These are phyloP conservation scores for Niveomyces coronatus DNA, from an alignment of 2,329 filamentous ascomycete genomes.

Conservation along the genomic window DNA sequence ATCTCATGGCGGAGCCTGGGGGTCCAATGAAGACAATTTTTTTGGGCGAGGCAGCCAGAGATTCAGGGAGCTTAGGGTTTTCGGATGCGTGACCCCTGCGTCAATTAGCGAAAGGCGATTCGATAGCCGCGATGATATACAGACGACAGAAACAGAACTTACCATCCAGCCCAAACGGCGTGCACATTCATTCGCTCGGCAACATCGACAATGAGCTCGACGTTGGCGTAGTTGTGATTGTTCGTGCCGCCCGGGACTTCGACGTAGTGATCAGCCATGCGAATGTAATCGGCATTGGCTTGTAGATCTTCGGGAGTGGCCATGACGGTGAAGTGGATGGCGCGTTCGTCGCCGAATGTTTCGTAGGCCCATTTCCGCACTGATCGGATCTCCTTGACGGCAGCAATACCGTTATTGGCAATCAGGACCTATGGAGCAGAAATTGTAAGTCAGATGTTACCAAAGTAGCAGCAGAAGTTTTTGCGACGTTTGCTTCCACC, in stretches of 20 bases:
- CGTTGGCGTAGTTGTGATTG: slow-evolving; percentile 99
- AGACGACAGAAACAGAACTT: slow-evolving; percentile 25
- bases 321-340: slow-evolving; percentile 99
- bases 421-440: slow-evolving; percentile 67
- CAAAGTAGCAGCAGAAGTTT: too few relatives aligned
- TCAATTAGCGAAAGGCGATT: neutral
- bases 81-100: slow-evolving; percentile 90
- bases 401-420: slow-evolving; percentile 98
- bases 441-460: neutral
- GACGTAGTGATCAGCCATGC: slow-evolving; percentile 99
- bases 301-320: slow-evolving; percentile 94
- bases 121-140: neutral
- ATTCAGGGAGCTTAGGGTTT: slow-evolving; percentile 95
- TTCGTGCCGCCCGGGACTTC: slow-evolving; percentile 98
- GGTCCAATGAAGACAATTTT: slow-evolving; percentile 99
- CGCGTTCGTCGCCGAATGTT: slow-evolving; percentile 94
- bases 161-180: slow-evolving; percentile 98
- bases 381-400: slow-evolving; percentile 97
- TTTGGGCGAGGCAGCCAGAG: slow-evolving; percentile 87
- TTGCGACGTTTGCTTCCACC: too few relatives aligned
- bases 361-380: slow-evolving; percentile 99
- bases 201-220: slow-evolving; percentile 97
- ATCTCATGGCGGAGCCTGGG: slow-evolving; percentile 96
- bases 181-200: slow-evolving; percentile 98
- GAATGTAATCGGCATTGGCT: slow-evolving; percentile 97